A percentile compares a stretch with the other conserved stretches of the same genome.
Evolutionary conservation across 2,329 filamentous ascomycete genomes (phyloP).

Genomic region (Paracoccidioides lutzii): DNA sequence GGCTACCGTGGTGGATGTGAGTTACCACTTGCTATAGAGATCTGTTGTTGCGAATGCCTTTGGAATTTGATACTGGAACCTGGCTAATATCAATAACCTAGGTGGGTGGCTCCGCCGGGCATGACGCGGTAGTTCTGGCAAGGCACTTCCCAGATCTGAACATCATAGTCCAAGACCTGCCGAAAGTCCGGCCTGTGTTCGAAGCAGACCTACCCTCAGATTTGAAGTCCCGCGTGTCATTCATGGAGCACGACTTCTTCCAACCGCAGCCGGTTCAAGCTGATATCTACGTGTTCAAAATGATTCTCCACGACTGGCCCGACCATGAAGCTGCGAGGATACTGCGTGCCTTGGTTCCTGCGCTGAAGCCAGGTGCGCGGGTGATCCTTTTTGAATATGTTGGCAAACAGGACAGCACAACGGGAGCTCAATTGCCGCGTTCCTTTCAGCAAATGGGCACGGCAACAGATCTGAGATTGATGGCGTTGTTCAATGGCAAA

Average conservation of each 20-base stretch:
- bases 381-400: constrained; percentile 32
- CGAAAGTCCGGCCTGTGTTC: constrained; percentile 5
- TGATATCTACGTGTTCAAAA: constrained; percentile 48
- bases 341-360: constrained; percentile 40
- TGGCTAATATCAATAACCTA: not conserved
- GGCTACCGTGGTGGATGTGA: constrained; percentile 7
- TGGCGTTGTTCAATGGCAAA: constrained; percentile 38
- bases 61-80: no score
- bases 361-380: constrained; percentile 43
- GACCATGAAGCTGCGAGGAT: constrained; percentile 41
- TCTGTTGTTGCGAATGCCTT: no score
- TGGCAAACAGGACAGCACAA: constrained; percentile 8
- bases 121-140: constrained; percentile 5
- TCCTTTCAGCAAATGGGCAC: constrained; percentile 18
- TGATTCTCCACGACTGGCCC: constrained; percentile 51
- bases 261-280: constrained; percentile 42
- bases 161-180: constrained; percentile 14
- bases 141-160: constrained; percentile 12
- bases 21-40: not conserved
- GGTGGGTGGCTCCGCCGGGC: constrained; percentile 11
- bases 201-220: constrained; percentile 4
- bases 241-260: constrained; percentile 46
- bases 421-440: constrained; percentile 12
- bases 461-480: constrained; percentile 38
- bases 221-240: constrained; percentile 17